Evolutionary conservation across 2,329 filamentous ascomycete species (phyloP).

Genomic region (Fusarium albidum): DNA sequence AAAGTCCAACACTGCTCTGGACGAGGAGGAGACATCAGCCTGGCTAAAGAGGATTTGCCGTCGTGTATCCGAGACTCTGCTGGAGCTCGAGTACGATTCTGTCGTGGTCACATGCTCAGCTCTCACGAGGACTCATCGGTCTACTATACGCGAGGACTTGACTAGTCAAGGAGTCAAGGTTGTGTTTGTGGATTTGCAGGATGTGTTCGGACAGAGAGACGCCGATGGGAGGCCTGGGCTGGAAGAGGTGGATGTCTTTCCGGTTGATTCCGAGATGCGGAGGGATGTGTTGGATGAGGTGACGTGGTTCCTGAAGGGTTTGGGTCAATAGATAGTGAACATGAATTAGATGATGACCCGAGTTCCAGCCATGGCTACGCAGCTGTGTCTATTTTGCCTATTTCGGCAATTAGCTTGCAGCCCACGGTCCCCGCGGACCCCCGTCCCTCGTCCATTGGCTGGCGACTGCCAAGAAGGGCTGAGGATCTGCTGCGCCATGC

Average conservation of each 20-base stretch:
- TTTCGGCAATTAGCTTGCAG: no score
- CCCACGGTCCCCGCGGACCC: no score
- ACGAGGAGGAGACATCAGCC: conserved; percentile 43
- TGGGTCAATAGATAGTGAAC: no score
- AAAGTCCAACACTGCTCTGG: conserved; percentile 41
- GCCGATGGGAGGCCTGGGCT: conserved; percentile 40
- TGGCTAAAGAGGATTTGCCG: conserved; percentile 43
- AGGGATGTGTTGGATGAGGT: conserved; percentile 28
- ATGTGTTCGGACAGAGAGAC: conserved; percentile 42
- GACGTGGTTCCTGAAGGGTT: conserved; percentile 25
- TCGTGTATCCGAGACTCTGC: conserved; percentile 34
- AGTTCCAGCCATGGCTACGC: no score
- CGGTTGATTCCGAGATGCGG: conserved; percentile 36
- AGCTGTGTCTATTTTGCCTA: no score
- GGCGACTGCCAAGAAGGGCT: no score
- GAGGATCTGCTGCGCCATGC: no score
- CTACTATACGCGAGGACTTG: conserved; percentile 39
- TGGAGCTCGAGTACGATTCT: conserved; percentile 38
- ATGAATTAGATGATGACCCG: no score
- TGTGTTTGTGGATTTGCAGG: conserved; percentile 49
- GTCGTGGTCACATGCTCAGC: conserved; percentile 52
- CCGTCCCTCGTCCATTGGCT: no score
- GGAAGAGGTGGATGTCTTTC: conserved; percentile 47
- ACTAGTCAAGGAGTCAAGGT: conserved; percentile 32
- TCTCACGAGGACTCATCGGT: conserved; percentile 45